These are phyloP conservation scores for Auricularia auricula-judae DNA, from an alignment of 768 basidiomycete genomes.

Conservation along the genomic window DNA sequence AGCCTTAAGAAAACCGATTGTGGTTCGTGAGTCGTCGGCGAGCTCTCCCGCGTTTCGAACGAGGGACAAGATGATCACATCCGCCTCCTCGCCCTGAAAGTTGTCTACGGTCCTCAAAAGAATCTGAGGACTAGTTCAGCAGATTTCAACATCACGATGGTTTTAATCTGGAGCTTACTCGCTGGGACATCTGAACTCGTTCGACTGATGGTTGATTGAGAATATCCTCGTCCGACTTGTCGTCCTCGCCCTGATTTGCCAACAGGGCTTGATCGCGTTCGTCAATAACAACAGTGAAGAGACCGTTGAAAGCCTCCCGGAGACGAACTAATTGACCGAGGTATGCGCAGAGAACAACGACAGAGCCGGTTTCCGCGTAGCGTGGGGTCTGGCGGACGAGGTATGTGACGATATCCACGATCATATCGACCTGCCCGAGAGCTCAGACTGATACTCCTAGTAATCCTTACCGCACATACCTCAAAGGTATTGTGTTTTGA, in stretches of 20 bases:
- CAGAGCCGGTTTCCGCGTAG: conserved; percentile 36
- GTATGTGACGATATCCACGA: conserved; percentile 42
- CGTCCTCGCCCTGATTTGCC: conserved; percentile 31
- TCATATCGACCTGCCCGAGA: conserved; percentile 29
- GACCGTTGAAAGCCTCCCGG: conserved; percentile 28
- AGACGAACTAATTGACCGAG: conserved; percentile 38
- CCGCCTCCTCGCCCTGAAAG: conserved; percentile 67
- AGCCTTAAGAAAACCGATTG: conserved; percentile 69
- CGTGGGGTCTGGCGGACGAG: conserved; percentile 36
- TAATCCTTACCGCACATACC: conserved; percentile 36
- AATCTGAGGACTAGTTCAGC: conserved; percentile 29
- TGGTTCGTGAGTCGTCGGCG: conserved; percentile 20
- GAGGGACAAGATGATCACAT: conserved; percentile 64
- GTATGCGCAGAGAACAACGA: conserved; percentile 45
- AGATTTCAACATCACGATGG: no score
- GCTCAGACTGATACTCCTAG: conserved; percentile 31
- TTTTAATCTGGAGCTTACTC: conserved; percentile 26
- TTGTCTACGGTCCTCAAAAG: conserved; percentile 66
- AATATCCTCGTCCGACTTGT: conserved; percentile 21
- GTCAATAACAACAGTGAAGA: conserved; percentile 56
- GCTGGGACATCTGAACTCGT: conserved; percentile 38
- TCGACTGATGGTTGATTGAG: conserved; percentile 21
- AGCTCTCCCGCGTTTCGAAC: conserved; percentile 57
- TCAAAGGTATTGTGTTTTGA: conserved; percentile 62
- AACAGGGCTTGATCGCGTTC: conserved; percentile 58